Conservation (phyloP, 805 yeast genomes). For the Hyphopichia homilentoma region DNA sequence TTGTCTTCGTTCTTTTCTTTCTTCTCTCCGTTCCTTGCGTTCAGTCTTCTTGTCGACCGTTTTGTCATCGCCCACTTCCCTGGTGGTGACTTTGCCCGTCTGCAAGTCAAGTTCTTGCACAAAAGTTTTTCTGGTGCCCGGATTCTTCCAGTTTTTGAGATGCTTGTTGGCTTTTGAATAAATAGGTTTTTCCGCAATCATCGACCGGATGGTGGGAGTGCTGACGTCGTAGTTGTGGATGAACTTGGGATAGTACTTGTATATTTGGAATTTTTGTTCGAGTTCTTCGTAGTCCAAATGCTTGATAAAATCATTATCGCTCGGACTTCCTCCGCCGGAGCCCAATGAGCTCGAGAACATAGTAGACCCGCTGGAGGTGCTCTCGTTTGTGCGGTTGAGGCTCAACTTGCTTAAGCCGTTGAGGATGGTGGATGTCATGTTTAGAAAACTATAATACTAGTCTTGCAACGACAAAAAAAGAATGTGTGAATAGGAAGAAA, state of each 20-base stretch:
- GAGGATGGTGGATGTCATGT: slow-evolving; percentile 10
- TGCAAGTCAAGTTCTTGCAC: slow-evolving; percentile 9
- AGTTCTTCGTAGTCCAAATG: slow-evolving; percentile 32
- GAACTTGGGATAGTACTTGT: slow-evolving; percentile 35
- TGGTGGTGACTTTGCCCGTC: slow-evolving; percentile 9
- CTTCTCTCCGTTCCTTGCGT: slow-evolving; percentile 3
- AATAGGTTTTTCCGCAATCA: slow-evolving; percentile 36
- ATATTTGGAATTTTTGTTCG: slow-evolving; percentile 29
- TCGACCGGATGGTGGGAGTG: slow-evolving; percentile 33
- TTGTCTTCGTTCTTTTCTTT: neutral
- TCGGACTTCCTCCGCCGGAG: neutral
- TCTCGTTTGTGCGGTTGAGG: neutral
- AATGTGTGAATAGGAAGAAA: no score
- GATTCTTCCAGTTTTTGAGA: slow-evolving; percentile 15
- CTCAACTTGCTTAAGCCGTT: slow-evolving; percentile 9
- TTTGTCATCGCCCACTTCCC: neutral
- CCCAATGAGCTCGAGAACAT: no score
- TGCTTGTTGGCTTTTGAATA: slow-evolving; percentile 36
- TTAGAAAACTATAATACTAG: neutral
- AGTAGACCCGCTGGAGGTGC: slow-evolving; percentile 2
- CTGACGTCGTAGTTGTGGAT: slow-evolving; percentile 34
- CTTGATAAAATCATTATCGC: slow-evolving; percentile 18
- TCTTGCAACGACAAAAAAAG: no score
- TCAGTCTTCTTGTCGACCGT: slow-evolving; percentile 2
- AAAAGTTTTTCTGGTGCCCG: neutral